Conservation (phyloP, 2,329 filamentous ascomycete species). For the Aureobasidium subglaciale region DNA sequence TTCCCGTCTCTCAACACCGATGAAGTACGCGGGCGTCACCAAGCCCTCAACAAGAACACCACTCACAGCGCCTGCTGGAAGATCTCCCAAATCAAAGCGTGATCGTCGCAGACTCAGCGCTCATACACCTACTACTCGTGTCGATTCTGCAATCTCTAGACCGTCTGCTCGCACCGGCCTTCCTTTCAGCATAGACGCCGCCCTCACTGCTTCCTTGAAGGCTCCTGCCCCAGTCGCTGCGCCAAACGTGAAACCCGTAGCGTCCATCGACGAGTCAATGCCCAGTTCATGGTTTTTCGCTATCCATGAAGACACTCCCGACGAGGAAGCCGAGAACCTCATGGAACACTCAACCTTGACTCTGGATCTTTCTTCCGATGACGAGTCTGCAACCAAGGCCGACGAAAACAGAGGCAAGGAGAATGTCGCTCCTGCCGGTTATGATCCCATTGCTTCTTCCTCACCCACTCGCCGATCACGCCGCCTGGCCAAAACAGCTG, state of each 20-base stretch:
- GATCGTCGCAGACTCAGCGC: slow-evolving; percentile 62
- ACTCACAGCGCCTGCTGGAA: slow-evolving; percentile 62
- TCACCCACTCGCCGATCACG: not conserved
- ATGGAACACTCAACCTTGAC: slow-evolving; percentile 85
- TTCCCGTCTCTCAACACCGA: slow-evolving; percentile 29
- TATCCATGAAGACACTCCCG: slow-evolving; percentile 85
- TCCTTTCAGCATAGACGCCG: slow-evolving; percentile 79
- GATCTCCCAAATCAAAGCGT: slow-evolving; percentile 69
- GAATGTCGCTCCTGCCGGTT: slow-evolving; percentile 69
- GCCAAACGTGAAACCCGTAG: slow-evolving; percentile 31
- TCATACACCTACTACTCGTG: slow-evolving; percentile 50
- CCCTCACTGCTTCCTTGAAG: slow-evolving; percentile 68
- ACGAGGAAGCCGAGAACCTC: slow-evolving; percentile 85
- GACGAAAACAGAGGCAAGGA: slow-evolving; percentile 73
- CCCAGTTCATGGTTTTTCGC: slow-evolving; percentile 74
- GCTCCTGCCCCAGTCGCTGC: slow-evolving; percentile 34
- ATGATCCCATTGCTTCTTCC: slow-evolving; percentile 19
- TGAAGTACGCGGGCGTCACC: slow-evolving; percentile 30
- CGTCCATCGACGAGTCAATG: slow-evolving; percentile 51
- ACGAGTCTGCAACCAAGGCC: slow-evolving; percentile 55
- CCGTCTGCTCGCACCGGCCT: slow-evolving; percentile 39
- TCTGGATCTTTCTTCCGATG: slow-evolving; percentile 84
- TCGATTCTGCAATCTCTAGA: slow-evolving; percentile 58
- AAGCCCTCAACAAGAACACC: slow-evolving; percentile 39
- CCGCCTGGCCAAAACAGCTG: slow-evolving; percentile 3